Conservation (phyloP, 164 flowering plant genomes). For the Sedum album region DNA sequence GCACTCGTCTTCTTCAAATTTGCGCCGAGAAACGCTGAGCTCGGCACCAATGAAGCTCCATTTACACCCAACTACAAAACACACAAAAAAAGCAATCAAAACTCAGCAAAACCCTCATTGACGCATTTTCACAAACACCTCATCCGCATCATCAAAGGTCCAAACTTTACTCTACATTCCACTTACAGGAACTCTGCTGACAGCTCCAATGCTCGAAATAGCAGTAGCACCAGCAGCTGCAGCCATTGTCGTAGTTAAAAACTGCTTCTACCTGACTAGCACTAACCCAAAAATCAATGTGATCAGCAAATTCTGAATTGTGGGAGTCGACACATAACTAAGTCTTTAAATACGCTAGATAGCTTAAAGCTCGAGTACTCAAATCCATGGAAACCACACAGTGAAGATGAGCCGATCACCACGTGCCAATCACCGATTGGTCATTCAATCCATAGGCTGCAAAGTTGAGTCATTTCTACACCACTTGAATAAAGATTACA, state of each 20-base stretch:
- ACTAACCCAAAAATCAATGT: background rate
- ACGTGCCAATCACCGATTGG: background rate
- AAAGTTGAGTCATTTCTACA: too few relatives aligned
- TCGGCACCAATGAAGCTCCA: slow-evolving; percentile 32
- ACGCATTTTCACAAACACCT: background rate
- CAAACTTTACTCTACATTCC: background rate
- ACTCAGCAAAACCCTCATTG: background rate
- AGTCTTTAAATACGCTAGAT: too few relatives aligned
- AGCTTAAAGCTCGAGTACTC: too few relatives aligned
- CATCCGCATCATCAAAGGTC: background rate
- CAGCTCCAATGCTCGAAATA: too few relatives aligned
- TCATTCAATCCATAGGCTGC: too few relatives aligned
- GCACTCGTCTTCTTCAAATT: slow-evolving; percentile 37
- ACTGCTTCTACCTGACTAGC: too few relatives aligned
- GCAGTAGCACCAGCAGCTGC: slow-evolving; percentile 28
- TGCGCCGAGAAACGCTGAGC: too few relatives aligned
- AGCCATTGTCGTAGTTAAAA: background rate
- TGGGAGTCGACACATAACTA: too few relatives aligned
- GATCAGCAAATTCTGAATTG: too few relatives aligned
- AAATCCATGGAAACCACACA: slow-evolving; percentile 1
- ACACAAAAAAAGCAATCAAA: too few relatives aligned
- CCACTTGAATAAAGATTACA: too few relatives aligned
- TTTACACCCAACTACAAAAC: slow-evolving; percentile 36
- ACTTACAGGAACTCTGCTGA: slow-evolving; percentile 41
- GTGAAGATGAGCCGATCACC: background rate